A percentile compares a stretch with the other conserved stretches of the same genome.
Conservation (phyloP, 305 asterid species). For the Lippia alba region DNA sequence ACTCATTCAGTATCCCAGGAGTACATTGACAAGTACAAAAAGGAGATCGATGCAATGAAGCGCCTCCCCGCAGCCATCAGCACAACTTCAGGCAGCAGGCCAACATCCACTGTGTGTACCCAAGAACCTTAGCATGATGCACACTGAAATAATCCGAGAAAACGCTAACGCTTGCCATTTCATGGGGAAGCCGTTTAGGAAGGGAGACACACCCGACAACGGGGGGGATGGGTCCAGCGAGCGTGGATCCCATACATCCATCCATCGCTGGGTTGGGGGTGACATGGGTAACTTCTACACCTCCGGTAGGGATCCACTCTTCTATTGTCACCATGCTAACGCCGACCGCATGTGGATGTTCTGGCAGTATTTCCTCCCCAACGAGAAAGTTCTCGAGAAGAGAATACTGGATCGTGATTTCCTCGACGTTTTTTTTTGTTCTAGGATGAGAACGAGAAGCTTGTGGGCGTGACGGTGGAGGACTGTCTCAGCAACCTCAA, state of each 20-base stretch:
- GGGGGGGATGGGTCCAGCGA: constrained; percentile 32
- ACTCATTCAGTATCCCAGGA: constrained; percentile 33
- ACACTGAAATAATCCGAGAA: constrained; percentile 37
- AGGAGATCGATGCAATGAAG: constrained; percentile 43
- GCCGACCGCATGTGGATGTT: constrained; percentile 56
- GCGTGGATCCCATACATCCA: constrained; percentile 39
- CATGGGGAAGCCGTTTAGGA: background rate
- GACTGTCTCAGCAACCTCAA: too few relatives aligned
- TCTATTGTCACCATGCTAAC: constrained; percentile 48
- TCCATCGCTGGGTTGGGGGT: constrained; percentile 35
- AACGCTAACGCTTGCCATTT: constrained; percentile 2
- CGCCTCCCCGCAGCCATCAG: constrained; percentile 42
- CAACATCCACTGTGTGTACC: constrained; percentile 55
- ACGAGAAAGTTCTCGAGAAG: constrained; percentile 23
- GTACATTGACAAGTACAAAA: constrained; percentile 37
- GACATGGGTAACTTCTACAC: constrained; percentile 39
- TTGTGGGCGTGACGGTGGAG: too few relatives aligned
- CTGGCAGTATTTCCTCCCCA: constrained; percentile 41
- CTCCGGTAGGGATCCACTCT: constrained; percentile 50
- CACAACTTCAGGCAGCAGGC: constrained; percentile 44
- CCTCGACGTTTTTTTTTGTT: constrained; percentile 40
- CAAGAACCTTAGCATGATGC: constrained; percentile 42
- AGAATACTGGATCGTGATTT: constrained; percentile 41
- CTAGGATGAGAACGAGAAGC: too few relatives aligned
- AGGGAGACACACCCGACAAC: constrained; percentile 12